These are phyloP conservation scores for Aspergillus pseudoglaucus DNA, from an alignment of 2,329 filamentous ascomycete species.

Conservation along the genomic window DNA sequence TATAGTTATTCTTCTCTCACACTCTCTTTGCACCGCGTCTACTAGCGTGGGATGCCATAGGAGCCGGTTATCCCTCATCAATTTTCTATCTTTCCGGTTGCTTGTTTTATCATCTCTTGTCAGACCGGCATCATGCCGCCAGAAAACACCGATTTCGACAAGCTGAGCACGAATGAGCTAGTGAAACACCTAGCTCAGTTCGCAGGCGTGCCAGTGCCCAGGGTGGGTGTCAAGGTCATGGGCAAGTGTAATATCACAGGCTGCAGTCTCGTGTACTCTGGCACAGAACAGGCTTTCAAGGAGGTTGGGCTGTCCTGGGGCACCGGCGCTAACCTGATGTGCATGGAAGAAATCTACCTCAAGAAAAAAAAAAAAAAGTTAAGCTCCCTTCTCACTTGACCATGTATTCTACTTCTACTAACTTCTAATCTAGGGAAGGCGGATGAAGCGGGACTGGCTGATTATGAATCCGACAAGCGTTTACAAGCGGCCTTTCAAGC, in stretches of 20 bases:
- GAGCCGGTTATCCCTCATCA: background rate
- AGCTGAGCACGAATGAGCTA: background rate
- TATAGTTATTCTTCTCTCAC: too few species aligned
- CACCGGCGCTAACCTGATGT: background rate
- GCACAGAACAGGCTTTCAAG: background rate
- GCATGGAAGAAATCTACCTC: background rate
- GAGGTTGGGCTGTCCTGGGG: background rate
- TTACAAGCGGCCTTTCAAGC: background rate
- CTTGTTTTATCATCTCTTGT: background rate
- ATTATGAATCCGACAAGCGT: background rate
- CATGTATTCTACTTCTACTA: background rate
- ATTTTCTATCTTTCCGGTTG: background rate
- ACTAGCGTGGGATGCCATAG: background rate
- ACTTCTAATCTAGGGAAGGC: background rate
- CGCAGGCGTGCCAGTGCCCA: background rate
- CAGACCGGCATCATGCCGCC: background rate
- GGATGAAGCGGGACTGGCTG: background rate
- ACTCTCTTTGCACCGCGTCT: background rate
- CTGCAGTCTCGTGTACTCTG: background rate
- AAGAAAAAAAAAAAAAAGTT: background rate
- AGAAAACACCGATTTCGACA: background rate
- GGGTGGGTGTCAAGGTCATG: background rate
- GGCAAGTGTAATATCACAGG: background rate
- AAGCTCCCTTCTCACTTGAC: background rate
- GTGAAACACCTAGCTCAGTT: background rate